Conservation (phyloP, 768 basidiomycete species). For the Megacollybia marginata region DNA sequence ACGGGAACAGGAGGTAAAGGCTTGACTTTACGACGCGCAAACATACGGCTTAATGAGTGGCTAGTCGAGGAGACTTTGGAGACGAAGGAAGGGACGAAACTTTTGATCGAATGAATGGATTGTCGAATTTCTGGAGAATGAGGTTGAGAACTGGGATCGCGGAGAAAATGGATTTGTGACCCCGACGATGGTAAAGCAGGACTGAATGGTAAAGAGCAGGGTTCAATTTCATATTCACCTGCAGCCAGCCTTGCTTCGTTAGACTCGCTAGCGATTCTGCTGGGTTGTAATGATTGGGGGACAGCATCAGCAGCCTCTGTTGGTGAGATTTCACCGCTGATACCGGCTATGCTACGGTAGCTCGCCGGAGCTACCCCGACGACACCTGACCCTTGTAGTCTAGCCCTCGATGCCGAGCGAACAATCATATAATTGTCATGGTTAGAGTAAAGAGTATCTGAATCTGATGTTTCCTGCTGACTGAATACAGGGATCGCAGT, state of each 20-base stretch:
- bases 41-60: slow-evolving; percentile 26
- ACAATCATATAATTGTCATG: slow-evolving; percentile 16
- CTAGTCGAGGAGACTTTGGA: slow-evolving; percentile 36
- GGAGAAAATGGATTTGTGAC: slow-evolving; percentile 11
- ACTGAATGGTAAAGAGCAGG: slow-evolving; percentile 11
- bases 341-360: slow-evolving; percentile 16
- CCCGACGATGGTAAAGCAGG: slow-evolving; percentile 17
- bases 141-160: neutral
- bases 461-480: slow-evolving; percentile 18
- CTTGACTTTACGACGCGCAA: slow-evolving; percentile 39
- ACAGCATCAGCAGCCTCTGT: neutral
- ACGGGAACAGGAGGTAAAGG: slow-evolving; percentile 55
- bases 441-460: slow-evolving; percentile 31
- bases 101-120: slow-evolving; percentile 40
- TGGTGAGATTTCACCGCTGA: slow-evolving; percentile 5
- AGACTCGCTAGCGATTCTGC: neutral
- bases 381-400: slow-evolving; percentile 9
- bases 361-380: slow-evolving; percentile 26
- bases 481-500: slow-evolving; percentile 20
- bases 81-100: slow-evolving; percentile 43
- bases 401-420: neutral
- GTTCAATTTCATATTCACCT: neutral
- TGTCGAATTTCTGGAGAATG: slow-evolving; percentile 15
- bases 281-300: neutral
- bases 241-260: neutral